Base-by-base conservation (phyloP, 78 protist genomes). In the Polysphondylium violaceum region DNA sequence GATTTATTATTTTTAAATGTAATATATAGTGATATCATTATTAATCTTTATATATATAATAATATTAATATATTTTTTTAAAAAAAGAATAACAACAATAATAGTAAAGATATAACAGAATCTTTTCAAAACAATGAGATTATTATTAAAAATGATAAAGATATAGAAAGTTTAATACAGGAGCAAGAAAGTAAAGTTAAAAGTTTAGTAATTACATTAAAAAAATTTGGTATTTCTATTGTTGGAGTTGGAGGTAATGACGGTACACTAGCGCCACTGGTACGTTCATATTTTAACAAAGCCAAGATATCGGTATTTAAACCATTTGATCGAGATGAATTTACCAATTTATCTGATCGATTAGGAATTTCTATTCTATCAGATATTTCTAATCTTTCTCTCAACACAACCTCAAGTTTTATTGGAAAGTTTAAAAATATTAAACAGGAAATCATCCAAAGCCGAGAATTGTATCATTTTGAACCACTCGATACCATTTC, bases 221-320 rank as follows among this genome's bases (percentile, higher is more conserved):
- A 69, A 74, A 83, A 63, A 44, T 29, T 31, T 6, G 76, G 78
- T 41, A 61, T 69, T 27, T 41, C 74, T 17, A 31, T 83, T 16
- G n/a, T 83, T 23, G 67, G 35, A 12, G 38, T 50, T 33, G 19
- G 79, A 83, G 7, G 77, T n/a, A 27, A 21, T 25, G 1, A 19
- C 40, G 60, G 21, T 74, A 4, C 16, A 64, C 55, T n/a, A 40
- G 67, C 1, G 67, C 78, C 25, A 83, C 55, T 83, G 41, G 31
- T 53, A 25, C 27, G 67, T 27, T 63, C 79, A 6, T 83, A 58
- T 58, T 64, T 83, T 9, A 29, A 17, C 2, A 83, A 83, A 41
- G 90, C 90, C 0, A 83, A 69, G n/a, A 83, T 83, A 69, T 69
- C 90, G 5, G 53, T 83, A 56, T 31, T 83, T 27, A 36, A 38